Evolutionary conservation across 2,329 filamentous ascomycete genomes (phyloP).

Genomic region (Furcasterigmium furcatum): DNA sequence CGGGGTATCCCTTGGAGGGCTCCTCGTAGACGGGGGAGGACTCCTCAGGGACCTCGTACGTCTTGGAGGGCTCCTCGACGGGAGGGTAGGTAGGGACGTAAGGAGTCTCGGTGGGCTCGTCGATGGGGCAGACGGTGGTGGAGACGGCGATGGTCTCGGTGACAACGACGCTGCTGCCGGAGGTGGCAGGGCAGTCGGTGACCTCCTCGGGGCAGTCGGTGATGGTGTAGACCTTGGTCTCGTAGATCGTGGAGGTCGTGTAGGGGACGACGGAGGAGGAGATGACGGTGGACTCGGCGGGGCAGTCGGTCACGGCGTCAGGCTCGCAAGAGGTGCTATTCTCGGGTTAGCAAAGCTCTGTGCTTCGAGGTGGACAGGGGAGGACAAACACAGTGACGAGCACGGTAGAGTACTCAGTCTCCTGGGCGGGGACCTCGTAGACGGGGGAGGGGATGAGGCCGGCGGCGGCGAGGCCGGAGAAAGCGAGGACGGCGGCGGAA

Average conservation of each 20-base stretch:
- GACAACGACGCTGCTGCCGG: constrained; percentile 14
- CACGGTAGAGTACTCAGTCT: constrained; percentile 13
- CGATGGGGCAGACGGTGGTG: constrained; percentile 11
- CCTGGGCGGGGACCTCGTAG: constrained; percentile 8
- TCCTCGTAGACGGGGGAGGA: constrained; percentile 9
- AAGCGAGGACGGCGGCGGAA: constrained; percentile 52
- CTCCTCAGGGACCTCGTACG: constrained; percentile 9
- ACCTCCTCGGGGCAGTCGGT: constrained; percentile 58
- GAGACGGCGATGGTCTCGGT: constrained; percentile 17
- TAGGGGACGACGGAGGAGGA: constrained; percentile 26
- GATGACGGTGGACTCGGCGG: constrained; percentile 35
- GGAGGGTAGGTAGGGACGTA: constrained; percentile 14
- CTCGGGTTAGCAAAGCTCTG: constrained; percentile 51
- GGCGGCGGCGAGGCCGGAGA: constrained; percentile 36
- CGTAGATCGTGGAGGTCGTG: constrained; percentile 49
- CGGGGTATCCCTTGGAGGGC: constrained; percentile 11
- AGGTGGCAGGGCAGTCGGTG: constrained; percentile 56
- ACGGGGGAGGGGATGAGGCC: background rate
- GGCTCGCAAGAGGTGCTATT: constrained; percentile 54
- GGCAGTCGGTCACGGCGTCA: constrained; percentile 44
- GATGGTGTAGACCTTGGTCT: constrained; percentile 58
- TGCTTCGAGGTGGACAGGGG: constrained; percentile 45
- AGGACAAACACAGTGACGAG: background rate
- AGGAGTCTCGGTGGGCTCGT: constrained; percentile 1
- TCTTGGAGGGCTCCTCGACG: constrained; percentile 6